A percentile compares a stretch with the other conserved stretches of the same genome.
phyloP scores from a whole-genome alignment of 2,329 filamentous ascomycete genomes.

The Colletotrichum tamarilloi region DNA sequence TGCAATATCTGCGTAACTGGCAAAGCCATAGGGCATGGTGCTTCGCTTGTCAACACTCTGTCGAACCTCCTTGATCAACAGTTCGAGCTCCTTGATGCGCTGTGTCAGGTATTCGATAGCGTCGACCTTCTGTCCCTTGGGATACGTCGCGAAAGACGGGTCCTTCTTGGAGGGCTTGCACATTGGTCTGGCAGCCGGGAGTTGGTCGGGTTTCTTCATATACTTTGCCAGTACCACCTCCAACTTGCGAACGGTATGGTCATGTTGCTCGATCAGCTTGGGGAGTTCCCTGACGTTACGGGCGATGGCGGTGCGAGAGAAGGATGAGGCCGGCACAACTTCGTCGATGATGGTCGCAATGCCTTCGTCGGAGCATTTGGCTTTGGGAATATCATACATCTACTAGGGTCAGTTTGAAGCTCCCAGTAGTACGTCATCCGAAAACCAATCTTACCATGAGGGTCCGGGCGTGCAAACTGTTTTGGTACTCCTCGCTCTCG shows the following conservation, averaged over 20 bases:
- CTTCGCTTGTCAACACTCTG: constrained; percentile 86
- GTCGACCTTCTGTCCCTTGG: constrained; percentile 82
- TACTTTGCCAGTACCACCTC: constrained; percentile 90
- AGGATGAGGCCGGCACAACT: constrained; percentile 80
- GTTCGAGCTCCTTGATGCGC: constrained; percentile 84
- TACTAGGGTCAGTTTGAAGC: constrained; percentile 54
- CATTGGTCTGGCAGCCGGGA: constrained; percentile 80
- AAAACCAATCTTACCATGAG: constrained; percentile 63
- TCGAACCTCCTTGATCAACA: constrained; percentile 85
- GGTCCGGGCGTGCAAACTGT: constrained; percentile 82
- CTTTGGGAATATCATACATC: constrained; percentile 85
- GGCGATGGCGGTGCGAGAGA: constrained; percentile 84
- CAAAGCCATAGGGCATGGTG: constrained; percentile 92
- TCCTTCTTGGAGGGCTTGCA: constrained; percentile 87
- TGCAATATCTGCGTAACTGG: constrained; percentile 88
- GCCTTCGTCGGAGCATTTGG: constrained; percentile 85
- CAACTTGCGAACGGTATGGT: constrained; percentile 81
- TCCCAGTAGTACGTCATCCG: constrained; percentile 16
- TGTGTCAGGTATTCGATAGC: constrained; percentile 93
- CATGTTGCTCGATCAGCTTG: constrained; percentile 85
- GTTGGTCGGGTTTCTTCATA: constrained; percentile 83
- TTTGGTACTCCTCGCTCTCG: constrained; percentile 87
- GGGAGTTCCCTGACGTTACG: constrained; percentile 94
- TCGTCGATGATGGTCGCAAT: constrained; percentile 85
- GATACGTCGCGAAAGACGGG: constrained; percentile 70